Conservation (phyloP, 768 basidiomycete species). For the Paxillus ammoniavirescens region DNA sequence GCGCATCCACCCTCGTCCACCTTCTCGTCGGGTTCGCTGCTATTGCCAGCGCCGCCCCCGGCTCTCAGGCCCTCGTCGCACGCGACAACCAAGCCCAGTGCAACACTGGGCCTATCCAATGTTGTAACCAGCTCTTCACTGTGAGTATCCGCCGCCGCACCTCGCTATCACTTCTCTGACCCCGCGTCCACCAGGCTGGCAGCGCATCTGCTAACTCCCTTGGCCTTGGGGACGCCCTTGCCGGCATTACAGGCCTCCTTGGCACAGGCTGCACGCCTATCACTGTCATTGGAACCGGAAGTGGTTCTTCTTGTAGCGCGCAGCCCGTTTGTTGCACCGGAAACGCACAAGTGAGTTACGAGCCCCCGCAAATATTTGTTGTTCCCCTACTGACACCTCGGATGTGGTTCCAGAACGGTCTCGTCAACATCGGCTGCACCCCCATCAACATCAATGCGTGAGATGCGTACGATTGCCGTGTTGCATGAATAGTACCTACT, state of each 20-base stretch:
- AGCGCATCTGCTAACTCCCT: not conserved
- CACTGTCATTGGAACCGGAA: constrained; percentile 4
- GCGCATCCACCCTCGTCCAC: constrained; percentile 6
- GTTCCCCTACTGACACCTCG: not conserved
- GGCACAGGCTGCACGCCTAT: constrained; percentile 2
- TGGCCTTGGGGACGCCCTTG: not conserved
- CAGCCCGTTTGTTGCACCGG: constrained; percentile 11
- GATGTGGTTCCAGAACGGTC: not conserved
- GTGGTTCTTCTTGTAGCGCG: not conserved
- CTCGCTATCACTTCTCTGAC: too few species aligned
- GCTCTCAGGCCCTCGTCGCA: not conserved
- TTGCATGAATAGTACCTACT: too few species aligned
- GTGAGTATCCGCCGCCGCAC: not conserved
- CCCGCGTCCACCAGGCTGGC: too few species aligned
- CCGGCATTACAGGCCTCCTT: not conserved
- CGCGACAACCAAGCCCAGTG: not conserved
- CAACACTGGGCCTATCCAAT: constrained; percentile 6
- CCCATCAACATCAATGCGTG: constrained; percentile 2
- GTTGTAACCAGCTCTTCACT: constrained; percentile 1
- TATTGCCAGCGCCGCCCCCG: not conserved
- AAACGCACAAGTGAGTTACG: not conserved
- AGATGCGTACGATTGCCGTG: too few species aligned
- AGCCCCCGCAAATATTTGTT: too few species aligned
- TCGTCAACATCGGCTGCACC: constrained; percentile 16
- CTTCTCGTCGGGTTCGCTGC: constrained; percentile 9